Evolutionary conservation across 139 green algal genomes (phyloP).

Genomic region (Gonium pectorale): DNA sequence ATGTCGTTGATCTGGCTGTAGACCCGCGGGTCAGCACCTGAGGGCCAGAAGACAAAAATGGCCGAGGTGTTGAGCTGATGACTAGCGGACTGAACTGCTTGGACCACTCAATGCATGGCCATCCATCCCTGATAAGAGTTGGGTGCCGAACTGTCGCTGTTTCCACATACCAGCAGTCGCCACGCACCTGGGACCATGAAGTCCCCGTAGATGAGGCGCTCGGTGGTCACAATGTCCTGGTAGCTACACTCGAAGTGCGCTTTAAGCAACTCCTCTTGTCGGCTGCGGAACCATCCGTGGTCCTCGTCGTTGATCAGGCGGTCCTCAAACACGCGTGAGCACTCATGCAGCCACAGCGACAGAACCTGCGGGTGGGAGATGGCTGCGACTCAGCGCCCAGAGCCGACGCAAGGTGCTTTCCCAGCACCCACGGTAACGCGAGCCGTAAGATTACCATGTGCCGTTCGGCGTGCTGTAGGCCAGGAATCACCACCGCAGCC

Average conservation of each 20-base stretch:
- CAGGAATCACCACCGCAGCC: too few relatives aligned
- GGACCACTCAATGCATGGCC: too few relatives aligned
- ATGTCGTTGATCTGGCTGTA: constrained; percentile 77
- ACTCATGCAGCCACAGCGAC: constrained; percentile 82
- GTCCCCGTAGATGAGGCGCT: constrained; percentile 80
- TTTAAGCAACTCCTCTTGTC: constrained; percentile 53
- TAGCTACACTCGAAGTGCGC: constrained; percentile 42
- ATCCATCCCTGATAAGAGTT: too few relatives aligned
- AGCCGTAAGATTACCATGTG: too few relatives aligned
- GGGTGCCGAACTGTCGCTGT: too few relatives aligned
- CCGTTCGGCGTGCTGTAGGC: too few relatives aligned
- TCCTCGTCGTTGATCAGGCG: constrained; percentile 83
- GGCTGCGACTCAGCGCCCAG: too few relatives aligned
- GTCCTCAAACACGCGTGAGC: constrained; percentile 79
- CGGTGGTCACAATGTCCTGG: constrained; percentile 57
- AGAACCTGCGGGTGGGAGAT: constrained; percentile 58
- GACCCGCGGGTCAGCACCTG: constrained; percentile 68
- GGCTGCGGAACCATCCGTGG: constrained; percentile 73
- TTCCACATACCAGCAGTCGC: too few relatives aligned
- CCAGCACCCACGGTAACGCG: too few relatives aligned
- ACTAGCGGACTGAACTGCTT: too few relatives aligned
- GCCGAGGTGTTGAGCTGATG: too few relatives aligned
- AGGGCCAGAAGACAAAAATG: neutral
- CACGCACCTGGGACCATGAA: constrained; percentile 76
- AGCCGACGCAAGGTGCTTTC: too few relatives aligned